A percentile compares a stretch with the other conserved stretches of the same genome.
These are phyloP conservation scores for Daldinia loculata DNA, from an alignment of 495 filamentous ascomycete genomes.

Conservation along the genomic window DNA sequence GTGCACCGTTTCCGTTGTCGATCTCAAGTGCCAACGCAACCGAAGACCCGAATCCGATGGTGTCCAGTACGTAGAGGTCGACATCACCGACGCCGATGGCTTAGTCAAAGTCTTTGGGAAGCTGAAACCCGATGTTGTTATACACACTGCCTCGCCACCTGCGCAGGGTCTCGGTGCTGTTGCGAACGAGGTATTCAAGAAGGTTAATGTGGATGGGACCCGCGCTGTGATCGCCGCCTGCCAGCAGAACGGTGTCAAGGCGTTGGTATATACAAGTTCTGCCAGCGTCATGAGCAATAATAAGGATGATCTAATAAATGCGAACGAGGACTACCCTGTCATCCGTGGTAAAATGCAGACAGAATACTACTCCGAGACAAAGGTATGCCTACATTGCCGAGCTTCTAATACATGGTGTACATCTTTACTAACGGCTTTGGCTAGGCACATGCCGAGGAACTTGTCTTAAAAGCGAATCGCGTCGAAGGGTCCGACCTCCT, in stretches of 20 bases:
- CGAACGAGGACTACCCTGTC: constrained; percentile 86
- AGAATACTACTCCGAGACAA: constrained; percentile 93
- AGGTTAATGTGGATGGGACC: constrained; percentile 95
- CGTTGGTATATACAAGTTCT: constrained; percentile 93
- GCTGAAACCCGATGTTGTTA: constrained; percentile 84
- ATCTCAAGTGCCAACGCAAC: constrained; percentile 80
- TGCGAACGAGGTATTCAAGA: constrained; percentile 70
- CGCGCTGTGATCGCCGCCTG: constrained; percentile 79
- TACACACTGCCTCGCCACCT: constrained; percentile 89
- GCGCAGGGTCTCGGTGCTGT: constrained; percentile 57
- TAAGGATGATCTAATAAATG: constrained; percentile 81
- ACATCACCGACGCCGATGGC: constrained; percentile 78
- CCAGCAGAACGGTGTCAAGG: constrained; percentile 80
- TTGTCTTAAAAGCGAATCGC: constrained; percentile 87
- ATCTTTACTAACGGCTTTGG: constrained; percentile 3
- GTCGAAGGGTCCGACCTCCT: constrained; percentile 68
- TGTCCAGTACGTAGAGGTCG: constrained; percentile 82
- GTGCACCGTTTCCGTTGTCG: constrained; percentile 79
- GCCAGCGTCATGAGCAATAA: constrained; percentile 88
- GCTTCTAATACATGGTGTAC: not conserved
- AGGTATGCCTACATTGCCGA: constrained; percentile 58
- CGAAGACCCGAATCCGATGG: constrained; percentile 70
- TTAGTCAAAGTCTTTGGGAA: constrained; percentile 72
- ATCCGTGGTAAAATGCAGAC: constrained; percentile 73
- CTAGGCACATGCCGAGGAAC: constrained; percentile 84